These are phyloP conservation scores for Phaeosphaeria sp. DNA, from an alignment of 2,329 filamentous ascomycete genomes.

Conservation along the genomic window DNA sequence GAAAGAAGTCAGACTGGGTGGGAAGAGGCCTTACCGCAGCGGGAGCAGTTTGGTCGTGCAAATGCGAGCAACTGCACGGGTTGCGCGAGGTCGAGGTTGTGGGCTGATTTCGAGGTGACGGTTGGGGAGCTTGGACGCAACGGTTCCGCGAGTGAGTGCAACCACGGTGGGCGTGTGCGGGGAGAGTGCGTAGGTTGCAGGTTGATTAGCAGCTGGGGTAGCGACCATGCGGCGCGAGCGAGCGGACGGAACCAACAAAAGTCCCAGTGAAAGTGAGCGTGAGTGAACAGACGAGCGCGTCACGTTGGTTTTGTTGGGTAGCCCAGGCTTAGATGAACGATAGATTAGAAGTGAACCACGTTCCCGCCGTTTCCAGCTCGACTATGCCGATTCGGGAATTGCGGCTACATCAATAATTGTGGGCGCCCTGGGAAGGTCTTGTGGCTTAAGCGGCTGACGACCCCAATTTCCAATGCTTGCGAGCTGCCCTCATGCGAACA, in stretches of 20 bases:
- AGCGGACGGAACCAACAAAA: conserved; percentile 22
- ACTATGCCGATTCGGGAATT: not conserved
- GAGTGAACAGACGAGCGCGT: conserved; percentile 15
- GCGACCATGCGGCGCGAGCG: conserved; percentile 14
- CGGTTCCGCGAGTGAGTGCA: conserved; percentile 1
- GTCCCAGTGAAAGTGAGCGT: conserved; percentile 18
- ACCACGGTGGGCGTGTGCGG: conserved; percentile 1
- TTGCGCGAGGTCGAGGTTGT: conserved; percentile 1
- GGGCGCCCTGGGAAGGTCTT: not conserved
- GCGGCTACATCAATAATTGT: not conserved
- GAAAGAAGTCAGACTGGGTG: not conserved
- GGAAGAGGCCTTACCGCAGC: not conserved
- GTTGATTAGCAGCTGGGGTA: conserved; percentile 1
- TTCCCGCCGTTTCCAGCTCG: not conserved
- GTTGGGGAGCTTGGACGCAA: conserved; percentile 10
- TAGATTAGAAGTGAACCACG: conserved; percentile 19
- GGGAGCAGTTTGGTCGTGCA: not conserved
- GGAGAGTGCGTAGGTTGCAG: not conserved
- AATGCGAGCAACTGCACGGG: not conserved
- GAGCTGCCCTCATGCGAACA: not conserved
- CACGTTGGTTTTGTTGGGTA: conserved; percentile 24
- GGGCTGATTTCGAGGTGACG: not conserved
- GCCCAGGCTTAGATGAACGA: conserved; percentile 15
- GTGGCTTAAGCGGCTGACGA: not conserved
- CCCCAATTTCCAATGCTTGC: not conserved